These are phyloP conservation scores for Geopyxis carbonaria DNA, from an alignment of 495 filamentous ascomycete species.

Conservation along the genomic window DNA sequence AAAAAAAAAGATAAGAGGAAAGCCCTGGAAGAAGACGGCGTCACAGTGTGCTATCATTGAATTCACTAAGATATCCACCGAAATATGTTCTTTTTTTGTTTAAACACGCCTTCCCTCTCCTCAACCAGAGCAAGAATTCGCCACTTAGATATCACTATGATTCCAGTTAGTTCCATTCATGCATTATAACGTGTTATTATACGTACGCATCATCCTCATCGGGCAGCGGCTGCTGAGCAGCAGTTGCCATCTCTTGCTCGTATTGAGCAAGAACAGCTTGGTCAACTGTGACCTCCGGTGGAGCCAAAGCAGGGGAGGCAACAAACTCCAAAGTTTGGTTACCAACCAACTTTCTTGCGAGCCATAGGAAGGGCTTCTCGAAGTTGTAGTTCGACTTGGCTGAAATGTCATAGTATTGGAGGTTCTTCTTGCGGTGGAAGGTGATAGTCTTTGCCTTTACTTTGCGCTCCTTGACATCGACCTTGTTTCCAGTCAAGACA, in stretches of 20 bases:
- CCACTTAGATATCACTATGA: conserved; percentile 4
- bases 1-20: too few species aligned
- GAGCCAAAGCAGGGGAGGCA: conserved; percentile 81
- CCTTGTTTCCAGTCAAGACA: conserved; percentile 97
- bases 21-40: too few species aligned
- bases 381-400: conserved; percentile 99
- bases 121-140: too few species aligned
- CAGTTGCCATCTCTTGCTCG: conserved; percentile 72
- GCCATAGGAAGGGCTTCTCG: conserved; percentile 99
- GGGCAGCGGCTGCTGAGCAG: conserved; percentile 69
- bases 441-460: conserved; percentile 99
- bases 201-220: conserved; percentile 71
- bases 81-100: too few species aligned
- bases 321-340: conserved; percentile 91
- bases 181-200: too few species aligned
- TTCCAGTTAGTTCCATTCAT: background rate
- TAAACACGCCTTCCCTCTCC: too few species aligned
- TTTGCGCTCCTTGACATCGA: conserved; percentile 99
- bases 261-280: conserved; percentile 62
- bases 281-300: conserved; percentile 80
- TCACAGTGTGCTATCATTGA: too few species aligned
- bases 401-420: conserved; percentile 99
- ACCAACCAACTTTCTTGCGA: conserved; percentile 93
- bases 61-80: too few species aligned
- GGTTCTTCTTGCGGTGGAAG: conserved; percentile 99